phyloP scores from a whole-genome alignment of 176 grass and related monocot genomes.

The Rhynchospora pubera region DNA sequence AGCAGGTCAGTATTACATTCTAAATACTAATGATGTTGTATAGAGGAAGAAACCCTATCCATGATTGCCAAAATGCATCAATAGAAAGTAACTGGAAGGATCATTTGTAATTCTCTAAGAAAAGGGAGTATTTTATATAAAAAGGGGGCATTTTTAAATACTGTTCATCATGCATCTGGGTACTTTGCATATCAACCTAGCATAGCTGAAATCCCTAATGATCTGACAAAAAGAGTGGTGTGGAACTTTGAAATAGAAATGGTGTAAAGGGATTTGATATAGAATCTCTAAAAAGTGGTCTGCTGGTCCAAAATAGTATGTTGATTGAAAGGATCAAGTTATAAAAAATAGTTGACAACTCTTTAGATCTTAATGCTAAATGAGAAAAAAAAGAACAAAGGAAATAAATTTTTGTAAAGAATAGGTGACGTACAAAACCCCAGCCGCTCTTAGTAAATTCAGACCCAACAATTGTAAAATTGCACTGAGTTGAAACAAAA shows the following conservation, averaged over 20 bases:
- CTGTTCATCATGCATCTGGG: background rate
- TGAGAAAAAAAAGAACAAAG: background rate
- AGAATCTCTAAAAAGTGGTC: background rate
- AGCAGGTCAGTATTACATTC: background rate
- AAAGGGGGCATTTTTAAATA: background rate
- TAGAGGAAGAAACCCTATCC: background rate
- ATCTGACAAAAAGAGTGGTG: background rate
- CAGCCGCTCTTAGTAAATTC: constrained; percentile 79
- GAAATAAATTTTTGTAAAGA: background rate
- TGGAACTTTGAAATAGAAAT: background rate
- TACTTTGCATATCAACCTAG: background rate
- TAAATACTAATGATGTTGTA: background rate
- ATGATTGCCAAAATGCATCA: background rate
- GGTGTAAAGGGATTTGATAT: background rate
- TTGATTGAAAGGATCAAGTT: background rate
- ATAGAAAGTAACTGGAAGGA: background rate
- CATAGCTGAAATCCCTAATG: background rate
- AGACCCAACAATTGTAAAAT: constrained; percentile 48
- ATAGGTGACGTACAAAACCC: constrained; percentile 61
- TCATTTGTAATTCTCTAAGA: background rate
- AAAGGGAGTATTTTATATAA: background rate
- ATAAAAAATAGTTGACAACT: background rate
- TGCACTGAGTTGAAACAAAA: constrained; percentile 39
- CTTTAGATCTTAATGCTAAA: background rate
- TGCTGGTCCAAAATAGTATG: background rate